These are phyloP conservation scores for Podaxis pistillaris DNA, from an alignment of 768 basidiomycete species.

Conservation along the genomic window DNA sequence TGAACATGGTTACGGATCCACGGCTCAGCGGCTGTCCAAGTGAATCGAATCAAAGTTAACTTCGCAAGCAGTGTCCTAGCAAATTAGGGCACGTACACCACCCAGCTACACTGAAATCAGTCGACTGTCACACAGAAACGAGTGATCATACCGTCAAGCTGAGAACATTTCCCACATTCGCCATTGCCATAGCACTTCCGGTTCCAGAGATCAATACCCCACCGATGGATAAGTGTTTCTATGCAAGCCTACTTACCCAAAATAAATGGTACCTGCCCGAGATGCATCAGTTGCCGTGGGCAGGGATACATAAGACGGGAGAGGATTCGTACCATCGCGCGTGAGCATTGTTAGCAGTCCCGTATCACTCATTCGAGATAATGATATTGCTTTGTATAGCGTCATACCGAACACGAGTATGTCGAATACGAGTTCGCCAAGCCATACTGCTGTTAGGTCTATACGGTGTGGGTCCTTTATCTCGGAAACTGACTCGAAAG, in stretches of 20 bases:
- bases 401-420: constrained; percentile 41
- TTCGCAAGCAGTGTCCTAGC: background rate
- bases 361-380: constrained; percentile 18
- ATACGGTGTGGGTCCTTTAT: background rate
- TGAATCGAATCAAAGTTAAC: background rate
- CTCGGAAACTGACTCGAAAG: background rate
- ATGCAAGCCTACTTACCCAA: constrained; percentile 27
- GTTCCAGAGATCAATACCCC: constrained; percentile 14
- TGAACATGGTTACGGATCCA: constrained; percentile 23
- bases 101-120: constrained; percentile 1
- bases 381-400: constrained; percentile 30
- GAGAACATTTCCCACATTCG: constrained; percentile 15
- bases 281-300: background rate
- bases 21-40: constrained; percentile 20
- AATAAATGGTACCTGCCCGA: constrained; percentile 37
- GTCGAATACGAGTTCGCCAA: constrained; percentile 38
- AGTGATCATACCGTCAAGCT: constrained; percentile 16
- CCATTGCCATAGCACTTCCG: background rate
- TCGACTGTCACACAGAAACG: background rate
- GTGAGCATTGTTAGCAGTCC: constrained; percentile 29
- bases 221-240: background rate
- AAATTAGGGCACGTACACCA: background rate
- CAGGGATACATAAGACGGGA: background rate
- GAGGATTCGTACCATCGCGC: constrained; percentile 35
- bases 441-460: constrained; percentile 38